Evolutionary conservation across 1,284 basidiomycete genomes (phyloP), one percentile per base, ranked within the genome.

Genomic region (Cryptococcus neoformans): DNA sequence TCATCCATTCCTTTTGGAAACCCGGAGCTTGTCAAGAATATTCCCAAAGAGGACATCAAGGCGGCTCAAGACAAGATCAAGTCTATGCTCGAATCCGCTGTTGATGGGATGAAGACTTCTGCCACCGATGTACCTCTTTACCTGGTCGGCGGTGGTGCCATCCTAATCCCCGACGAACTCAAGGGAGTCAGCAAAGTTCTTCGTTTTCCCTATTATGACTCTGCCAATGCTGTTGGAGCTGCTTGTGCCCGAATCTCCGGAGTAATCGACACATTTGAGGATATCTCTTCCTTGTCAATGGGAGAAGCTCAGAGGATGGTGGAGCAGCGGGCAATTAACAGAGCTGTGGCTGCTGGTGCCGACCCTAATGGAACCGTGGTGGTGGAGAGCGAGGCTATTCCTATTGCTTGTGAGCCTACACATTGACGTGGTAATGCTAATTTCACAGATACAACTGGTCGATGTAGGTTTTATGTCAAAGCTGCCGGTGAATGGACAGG

Each of bases 21-120:
- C 45, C 57, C 64, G 9, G 46, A 56, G 3, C 69, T 67, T 21
- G 77, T 82, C 6, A 53, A 57, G 4, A 62, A 80, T 6, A 57
- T 77, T 34, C 59, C 63, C 3, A 56, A 69, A 1, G 55, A 70
- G 0, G 59, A 79, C 5, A 55, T 73, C 6, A 70, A 79, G 3
- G 77, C 77, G 6, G 66, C 65, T 4, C 60, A 69, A 54, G 76
- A 68, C 40, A 73, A 72, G 17, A 81, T 85, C 58, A 81, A 80
- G 68, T 69, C 63, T 55, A 79, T 83, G 70, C 65, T 85, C 6
- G 84, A 85, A 64, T 72, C 70, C 0, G 76, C 76, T 56, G 65
- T 82, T 9, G 82, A 83, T 62, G 68, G 69, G 17, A 84, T 85
- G 84, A 86, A 86, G 75, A 86, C 84, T 6, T 46, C 78, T 79